Evolutionary conservation across 352 stramenopile species (phyloP).

Genomic region (Hyaloperonospora brassicae): DNA sequence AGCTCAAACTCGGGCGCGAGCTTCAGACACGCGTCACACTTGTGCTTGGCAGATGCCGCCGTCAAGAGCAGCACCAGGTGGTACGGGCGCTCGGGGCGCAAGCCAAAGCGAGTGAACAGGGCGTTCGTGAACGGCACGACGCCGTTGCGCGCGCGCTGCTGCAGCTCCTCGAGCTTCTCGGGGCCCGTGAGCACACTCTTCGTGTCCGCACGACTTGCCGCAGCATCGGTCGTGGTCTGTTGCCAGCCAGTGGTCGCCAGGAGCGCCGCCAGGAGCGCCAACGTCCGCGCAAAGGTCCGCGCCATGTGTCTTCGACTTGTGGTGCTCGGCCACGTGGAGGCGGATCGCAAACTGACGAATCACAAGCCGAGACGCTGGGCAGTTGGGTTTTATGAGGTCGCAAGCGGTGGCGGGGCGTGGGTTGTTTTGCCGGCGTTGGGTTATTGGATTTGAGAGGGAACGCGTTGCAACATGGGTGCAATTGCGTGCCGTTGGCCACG

Average conservation of each 20-base stretch:
- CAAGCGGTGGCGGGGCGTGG: no score
- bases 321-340: conserved; percentile 27
- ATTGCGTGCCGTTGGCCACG: no score
- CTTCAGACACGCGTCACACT: conserved; percentile 66
- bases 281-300: conserved; percentile 19
- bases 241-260: conserved; percentile 29
- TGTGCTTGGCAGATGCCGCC: conserved; percentile 61
- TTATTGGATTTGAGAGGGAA: no score
- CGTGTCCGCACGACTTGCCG: conserved; percentile 34
- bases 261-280: conserved; percentile 31
- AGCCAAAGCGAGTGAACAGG: conserved; percentile 46
- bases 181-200: conserved; percentile 28
- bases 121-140: conserved; percentile 53
- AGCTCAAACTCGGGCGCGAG: conserved; percentile 58
- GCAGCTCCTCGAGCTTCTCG: conserved; percentile 62
- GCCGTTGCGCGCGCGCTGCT: conserved; percentile 40
- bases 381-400: no score
- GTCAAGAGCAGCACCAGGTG: conserved; percentile 77
- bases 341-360: conserved; percentile 19
- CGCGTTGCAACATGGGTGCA: no score
- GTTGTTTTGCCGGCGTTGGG: no score
- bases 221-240: conserved; percentile 21
- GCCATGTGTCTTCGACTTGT: neutral
- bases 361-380: neutral
- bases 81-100: conserved; percentile 68